phyloP scores from a whole-genome alignment of 2,329 filamentous ascomycete genomes.

The Magnaporthales sp. region DNA sequence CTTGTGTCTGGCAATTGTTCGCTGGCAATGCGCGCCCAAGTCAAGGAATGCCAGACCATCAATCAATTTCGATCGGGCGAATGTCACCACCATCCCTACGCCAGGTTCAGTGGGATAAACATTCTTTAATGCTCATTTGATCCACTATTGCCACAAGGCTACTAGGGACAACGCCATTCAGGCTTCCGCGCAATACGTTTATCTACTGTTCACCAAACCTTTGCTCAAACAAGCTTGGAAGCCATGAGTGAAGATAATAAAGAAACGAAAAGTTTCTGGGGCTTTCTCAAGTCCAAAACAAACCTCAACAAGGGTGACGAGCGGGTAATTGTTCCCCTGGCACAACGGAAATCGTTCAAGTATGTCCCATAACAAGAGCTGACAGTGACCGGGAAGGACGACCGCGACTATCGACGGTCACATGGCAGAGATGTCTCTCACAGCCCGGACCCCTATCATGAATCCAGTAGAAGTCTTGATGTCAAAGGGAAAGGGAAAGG shows the following conservation, averaged over 20 bases:
- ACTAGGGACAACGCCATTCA: not conserved
- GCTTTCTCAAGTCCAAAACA: slow-evolving; percentile 4
- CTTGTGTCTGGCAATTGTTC: not conserved
- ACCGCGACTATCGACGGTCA: slow-evolving; percentile 24
- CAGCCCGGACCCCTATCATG: not conserved
- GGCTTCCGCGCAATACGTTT: not conserved
- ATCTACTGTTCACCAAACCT: not conserved
- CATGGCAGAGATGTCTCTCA: not conserved
- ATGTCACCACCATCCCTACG: not conserved
- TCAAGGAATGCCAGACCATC: not conserved
- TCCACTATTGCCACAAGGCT: not conserved
- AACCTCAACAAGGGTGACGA: not conserved
- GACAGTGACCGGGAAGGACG: slow-evolving; percentile 32
- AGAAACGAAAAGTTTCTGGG: slow-evolving; percentile 4
- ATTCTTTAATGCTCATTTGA: not conserved
- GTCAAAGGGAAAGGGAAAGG: slow-evolving; percentile 33
- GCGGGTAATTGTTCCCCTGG: not conserved
- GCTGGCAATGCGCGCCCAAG: slow-evolving; percentile 1
- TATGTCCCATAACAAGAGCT: not conserved
- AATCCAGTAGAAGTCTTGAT: not conserved
- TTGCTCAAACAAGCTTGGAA: not conserved
- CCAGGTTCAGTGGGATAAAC: not conserved
- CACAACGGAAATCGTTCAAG: not conserved
- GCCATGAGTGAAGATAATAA: slow-evolving; percentile 2
- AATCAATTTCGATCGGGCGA: slow-evolving; percentile 1